Evolutionary conservation across 2,329 filamentous ascomycete genomes (phyloP).

Genomic region (Penicillium sp.): DNA sequence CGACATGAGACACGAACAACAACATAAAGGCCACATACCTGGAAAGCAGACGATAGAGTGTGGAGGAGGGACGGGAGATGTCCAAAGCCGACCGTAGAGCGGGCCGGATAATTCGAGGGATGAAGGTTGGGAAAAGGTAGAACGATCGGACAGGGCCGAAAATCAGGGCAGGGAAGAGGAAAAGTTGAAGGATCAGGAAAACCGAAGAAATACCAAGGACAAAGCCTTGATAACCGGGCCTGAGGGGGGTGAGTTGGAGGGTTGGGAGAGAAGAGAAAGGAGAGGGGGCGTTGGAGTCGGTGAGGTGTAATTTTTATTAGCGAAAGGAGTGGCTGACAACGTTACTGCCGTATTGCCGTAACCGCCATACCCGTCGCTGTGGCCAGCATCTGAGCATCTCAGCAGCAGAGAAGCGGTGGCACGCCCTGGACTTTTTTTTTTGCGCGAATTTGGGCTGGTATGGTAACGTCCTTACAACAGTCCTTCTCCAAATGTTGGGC

Average conservation of each 20-base stretch:
- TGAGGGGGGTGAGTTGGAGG: constrained; percentile 17
- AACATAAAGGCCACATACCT: constrained; percentile 8
- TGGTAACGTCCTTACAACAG: constrained; percentile 11
- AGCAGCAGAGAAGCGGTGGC: background rate
- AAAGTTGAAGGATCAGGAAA: constrained; percentile 9
- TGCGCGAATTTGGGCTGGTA: constrained; percentile 16
- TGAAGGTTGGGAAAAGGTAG: background rate
- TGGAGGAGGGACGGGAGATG: constrained; percentile 19
- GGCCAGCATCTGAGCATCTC: background rate
- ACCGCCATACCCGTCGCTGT: background rate
- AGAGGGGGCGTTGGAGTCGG: constrained; percentile 30
- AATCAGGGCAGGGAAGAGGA: constrained; percentile 7
- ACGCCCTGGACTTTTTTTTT: constrained; percentile 4
- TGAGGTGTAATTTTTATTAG: constrained; percentile 35
- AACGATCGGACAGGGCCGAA: constrained; percentile 10
- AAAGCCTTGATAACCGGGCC: constrained; percentile 32
- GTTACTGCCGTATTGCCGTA: background rate
- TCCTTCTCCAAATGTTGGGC: constrained; percentile 14
- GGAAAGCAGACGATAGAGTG: constrained; percentile 3
- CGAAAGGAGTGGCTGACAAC: constrained; percentile 29
- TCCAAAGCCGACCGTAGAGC: constrained; percentile 29
- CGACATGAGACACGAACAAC: background rate
- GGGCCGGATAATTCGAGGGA: constrained; percentile 14
- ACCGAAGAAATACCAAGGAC: constrained; percentile 31
- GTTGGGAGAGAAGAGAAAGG: constrained; percentile 26